Conservation (phyloP, 2,329 filamentous ascomycete species). For the Diaporthe eres region DNA sequence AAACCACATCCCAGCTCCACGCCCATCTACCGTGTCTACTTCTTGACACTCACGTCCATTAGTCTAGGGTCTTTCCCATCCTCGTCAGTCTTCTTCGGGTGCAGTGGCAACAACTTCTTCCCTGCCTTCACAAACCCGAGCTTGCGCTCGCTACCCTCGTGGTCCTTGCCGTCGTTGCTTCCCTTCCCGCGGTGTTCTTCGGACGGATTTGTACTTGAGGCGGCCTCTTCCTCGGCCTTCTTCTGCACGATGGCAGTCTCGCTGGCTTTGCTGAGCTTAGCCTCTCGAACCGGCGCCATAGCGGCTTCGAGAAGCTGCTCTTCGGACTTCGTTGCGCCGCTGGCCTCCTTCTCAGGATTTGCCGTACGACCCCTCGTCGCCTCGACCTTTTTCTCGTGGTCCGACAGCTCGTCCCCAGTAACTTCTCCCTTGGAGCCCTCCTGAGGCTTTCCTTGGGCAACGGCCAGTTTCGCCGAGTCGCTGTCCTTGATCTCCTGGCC, state of each 20-base stretch:
- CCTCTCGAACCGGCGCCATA: conserved; percentile 7
- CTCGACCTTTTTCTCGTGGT: conserved; percentile 39
- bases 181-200: background rate
- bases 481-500: conserved; percentile 24
- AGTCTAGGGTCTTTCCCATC: conserved; percentile 13
- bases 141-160: background rate
- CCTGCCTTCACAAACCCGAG: conserved; percentile 33
- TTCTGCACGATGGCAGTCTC: conserved; percentile 24
- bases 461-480: background rate
- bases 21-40: conserved; percentile 4
- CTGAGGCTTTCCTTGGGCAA: background rate
- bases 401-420: conserved; percentile 4
- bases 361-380: conserved; percentile 35
- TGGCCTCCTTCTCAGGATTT: conserved; percentile 35
- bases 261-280: conserved; percentile 13
- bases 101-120: conserved; percentile 36
- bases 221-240: conserved; percentile 13
- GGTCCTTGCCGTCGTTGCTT: background rate
- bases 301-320: conserved; percentile 19
- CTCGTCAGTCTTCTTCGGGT: background rate
- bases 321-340: conserved; percentile 25
- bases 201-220: background rate
- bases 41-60: conserved; percentile 27
- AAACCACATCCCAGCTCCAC: background rate
- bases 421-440: background rate